Percentiles rank a stretch among this genome's conserved stretches.
phyloP scores from a whole-genome alignment of 495 filamentous ascomycete genomes.

The Podospora fimiseda region DNA sequence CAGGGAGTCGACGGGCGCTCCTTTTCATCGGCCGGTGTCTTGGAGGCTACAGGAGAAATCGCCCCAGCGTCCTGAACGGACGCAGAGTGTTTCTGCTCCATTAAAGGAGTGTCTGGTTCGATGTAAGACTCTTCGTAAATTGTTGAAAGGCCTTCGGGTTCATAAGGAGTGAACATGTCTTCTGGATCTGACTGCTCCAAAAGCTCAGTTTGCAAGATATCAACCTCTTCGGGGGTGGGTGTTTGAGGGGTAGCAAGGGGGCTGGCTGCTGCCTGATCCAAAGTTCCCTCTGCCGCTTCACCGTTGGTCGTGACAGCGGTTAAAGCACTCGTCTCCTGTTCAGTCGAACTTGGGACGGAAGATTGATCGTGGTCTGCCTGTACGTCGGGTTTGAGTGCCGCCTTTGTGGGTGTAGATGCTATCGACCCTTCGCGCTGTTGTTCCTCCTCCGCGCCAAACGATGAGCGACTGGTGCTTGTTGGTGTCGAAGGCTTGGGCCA shows the following conservation, averaged over 20 bases:
- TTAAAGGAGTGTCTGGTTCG: not conserved
- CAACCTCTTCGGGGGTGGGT: not conserved
- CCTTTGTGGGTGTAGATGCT: not conserved
- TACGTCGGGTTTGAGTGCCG: not conserved
- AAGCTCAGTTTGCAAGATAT: not conserved
- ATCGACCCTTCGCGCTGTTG: too few relatives aligned
- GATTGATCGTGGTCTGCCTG: not conserved
- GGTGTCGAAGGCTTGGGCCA: not conserved
- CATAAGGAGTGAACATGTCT: slow-evolving; percentile 7
- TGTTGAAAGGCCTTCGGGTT: slow-evolving; percentile 26
- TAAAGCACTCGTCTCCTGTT: not conserved
- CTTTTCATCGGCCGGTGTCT: not conserved
- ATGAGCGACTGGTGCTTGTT: not conserved
- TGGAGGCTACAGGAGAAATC: not conserved
- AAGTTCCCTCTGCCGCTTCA: not conserved
- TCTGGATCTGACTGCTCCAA: not conserved
- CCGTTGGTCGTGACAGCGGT: slow-evolving; percentile 4
- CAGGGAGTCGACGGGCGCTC: not conserved
- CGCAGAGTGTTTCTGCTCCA: not conserved
- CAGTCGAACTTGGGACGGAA: not conserved
- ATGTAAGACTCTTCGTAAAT: slow-evolving; percentile 23
- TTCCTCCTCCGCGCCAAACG: not conserved
- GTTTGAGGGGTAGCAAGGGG: not conserved
- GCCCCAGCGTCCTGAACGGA: not conserved
- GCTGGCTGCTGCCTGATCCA: slow-evolving; percentile 17